Percentiles rank a stretch among this genome's conserved stretches.
Conservation (phyloP, 768 basidiomycete species). For the Naganishia randhawae region DNA sequence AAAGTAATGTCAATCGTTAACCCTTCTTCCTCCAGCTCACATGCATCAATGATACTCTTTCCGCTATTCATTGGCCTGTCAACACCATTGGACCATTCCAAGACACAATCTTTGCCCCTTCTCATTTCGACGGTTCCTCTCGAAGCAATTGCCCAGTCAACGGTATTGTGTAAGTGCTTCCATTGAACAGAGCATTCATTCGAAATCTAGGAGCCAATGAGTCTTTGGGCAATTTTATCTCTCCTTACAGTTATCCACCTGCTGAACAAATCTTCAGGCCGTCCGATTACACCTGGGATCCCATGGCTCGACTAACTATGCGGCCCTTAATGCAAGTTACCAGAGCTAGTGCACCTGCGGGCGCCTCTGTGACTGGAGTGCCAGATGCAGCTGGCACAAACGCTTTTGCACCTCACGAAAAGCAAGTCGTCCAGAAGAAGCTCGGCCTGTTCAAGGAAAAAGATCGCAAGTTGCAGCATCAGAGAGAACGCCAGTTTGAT, state of each 20-base stretch:
- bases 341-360: neutral
- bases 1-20: neutral
- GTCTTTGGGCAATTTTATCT: neutral
- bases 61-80: constrained; percentile 43
- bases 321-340: neutral
- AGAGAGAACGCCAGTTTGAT: constrained; percentile 3
- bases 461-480: constrained; percentile 4
- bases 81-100: constrained; percentile 43
- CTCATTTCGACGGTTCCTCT: constrained; percentile 15
- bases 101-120: constrained; percentile 33
- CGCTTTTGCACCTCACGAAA: constrained; percentile 5
- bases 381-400: neutral
- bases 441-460: constrained; percentile 19
- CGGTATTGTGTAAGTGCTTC: constrained; percentile 14
- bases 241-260: neutral
- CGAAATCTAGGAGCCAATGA: neutral
- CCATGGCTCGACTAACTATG: neutral
- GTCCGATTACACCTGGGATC: constrained; percentile 7
- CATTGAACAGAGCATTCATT: neutral
- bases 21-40: constrained; percentile 32
- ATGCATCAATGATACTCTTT: constrained; percentile 41
- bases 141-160: neutral
- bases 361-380: neutral
- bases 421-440: constrained; percentile 9
- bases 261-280: constrained; percentile 15